Percentiles rank a stretch among this genome's conserved stretches.
phyloP scores from a whole-genome alignment of 208 protist genomes.

The Herpetomonas muscarum region DNA sequence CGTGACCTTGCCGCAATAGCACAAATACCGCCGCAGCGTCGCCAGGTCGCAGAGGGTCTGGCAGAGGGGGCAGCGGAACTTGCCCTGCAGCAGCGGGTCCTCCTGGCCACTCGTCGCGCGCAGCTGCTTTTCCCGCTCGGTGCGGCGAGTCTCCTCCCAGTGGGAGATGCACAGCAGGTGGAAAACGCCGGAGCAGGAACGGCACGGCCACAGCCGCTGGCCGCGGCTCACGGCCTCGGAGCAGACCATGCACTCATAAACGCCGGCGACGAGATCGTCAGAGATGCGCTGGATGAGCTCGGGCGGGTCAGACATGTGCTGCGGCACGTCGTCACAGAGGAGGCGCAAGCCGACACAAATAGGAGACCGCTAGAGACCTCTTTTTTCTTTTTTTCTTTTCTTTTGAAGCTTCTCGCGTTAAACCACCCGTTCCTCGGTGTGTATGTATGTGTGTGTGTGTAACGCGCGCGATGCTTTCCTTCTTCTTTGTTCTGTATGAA shows the following conservation, averaged over 20 bases:
- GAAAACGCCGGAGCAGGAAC: conserved; percentile 63
- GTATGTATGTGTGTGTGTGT: too few relatives aligned
- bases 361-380: not conserved
- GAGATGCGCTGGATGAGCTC: conserved; percentile 33
- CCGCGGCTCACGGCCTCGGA: conserved; percentile 41
- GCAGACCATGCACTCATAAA: conserved; percentile 74
- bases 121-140: conserved; percentile 43
- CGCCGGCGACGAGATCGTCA: conserved; percentile 40
- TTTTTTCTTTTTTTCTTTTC: too few relatives aligned
- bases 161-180: conserved; percentile 63
- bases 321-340: not conserved
- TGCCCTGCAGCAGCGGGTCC: conserved; percentile 12
- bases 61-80: conserved; percentile 77
- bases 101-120: conserved; percentile 11
- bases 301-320: conserved; percentile 2
- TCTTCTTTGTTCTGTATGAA: too few relatives aligned
- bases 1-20: conserved; percentile 73
- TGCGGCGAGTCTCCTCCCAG: conserved; percentile 46
- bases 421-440: too few relatives aligned
- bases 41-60: conserved; percentile 22
- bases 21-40: conserved; percentile 35
- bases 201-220: conserved; percentile 59
- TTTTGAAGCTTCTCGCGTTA: too few relatives aligned
- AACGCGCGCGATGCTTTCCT: too few relatives aligned
- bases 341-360: too few relatives aligned